Evolutionary conservation across 345 rosid genomes (phyloP).

Genomic region (Eucalyptus pauciflora): DNA sequence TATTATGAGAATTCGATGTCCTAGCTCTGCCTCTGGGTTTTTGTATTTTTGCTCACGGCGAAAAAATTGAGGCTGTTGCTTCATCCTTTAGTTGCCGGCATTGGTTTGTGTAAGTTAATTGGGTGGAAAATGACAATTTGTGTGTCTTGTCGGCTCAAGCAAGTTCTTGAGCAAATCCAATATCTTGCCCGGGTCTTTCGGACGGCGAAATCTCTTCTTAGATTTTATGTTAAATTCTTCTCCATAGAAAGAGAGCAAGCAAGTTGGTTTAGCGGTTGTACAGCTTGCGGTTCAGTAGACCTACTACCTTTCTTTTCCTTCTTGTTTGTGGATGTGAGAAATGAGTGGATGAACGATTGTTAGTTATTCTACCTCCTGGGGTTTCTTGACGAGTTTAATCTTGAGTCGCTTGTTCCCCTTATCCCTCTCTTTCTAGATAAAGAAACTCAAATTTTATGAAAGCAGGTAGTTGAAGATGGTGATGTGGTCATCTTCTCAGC

Average conservation of each 20-base stretch:
- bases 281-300: background rate
- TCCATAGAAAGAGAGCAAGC: background rate
- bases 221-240: background rate
- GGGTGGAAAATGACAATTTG: background rate
- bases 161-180: background rate
- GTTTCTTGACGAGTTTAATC: background rate
- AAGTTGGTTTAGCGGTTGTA: background rate
- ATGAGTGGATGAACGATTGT: background rate
- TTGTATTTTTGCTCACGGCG: background rate
- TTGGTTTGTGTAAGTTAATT: background rate
- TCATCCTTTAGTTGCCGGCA: background rate
- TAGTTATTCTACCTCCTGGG: background rate
- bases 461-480: constrained; percentile 63
- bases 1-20: background rate
- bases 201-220: background rate
- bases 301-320: background rate
- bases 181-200: background rate
- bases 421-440: background rate
- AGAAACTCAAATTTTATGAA: background rate
- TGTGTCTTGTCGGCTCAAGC: background rate
- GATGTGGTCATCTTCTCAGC: constrained; percentile 81
- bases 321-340: background rate
- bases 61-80: background rate
- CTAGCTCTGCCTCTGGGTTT: background rate
- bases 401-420: background rate